Evolutionary conservation across 345 rosid genomes (phyloP).

Genomic region (Salix caprea): DNA sequence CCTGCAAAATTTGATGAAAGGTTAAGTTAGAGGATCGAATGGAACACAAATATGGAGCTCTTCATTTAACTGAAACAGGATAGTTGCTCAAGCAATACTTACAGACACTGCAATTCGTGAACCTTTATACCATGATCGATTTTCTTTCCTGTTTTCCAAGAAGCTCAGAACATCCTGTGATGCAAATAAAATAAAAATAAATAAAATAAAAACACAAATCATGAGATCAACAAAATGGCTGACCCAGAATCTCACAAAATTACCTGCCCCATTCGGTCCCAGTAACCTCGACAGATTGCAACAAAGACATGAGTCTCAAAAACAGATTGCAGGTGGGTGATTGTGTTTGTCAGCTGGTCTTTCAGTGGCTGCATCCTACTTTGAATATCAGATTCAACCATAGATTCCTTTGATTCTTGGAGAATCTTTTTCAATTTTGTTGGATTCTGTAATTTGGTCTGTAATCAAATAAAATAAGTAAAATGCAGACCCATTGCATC

Average conservation of each 20-base stretch:
- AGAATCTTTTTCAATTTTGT: conserved; percentile 94
- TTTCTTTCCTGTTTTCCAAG: conserved; percentile 93
- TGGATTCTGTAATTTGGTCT: conserved; percentile 72
- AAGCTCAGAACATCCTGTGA: conserved; percentile 75
- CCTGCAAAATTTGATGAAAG: conserved; percentile 40
- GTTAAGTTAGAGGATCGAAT: neutral
- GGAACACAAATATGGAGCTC: neutral
- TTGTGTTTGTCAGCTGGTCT: conserved; percentile 71
- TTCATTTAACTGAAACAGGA: neutral
- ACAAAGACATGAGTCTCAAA: conserved; percentile 76
- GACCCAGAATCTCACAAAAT: too few species aligned
- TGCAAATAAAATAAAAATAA: neutral
- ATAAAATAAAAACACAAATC: neutral
- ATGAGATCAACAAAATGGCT: too few species aligned
- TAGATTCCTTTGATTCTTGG: conserved; percentile 81
- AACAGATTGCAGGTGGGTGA: conserved; percentile 71
- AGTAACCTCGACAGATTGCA: conserved; percentile 77
- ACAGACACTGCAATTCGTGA: conserved; percentile 79
- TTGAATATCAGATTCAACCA: conserved; percentile 75
- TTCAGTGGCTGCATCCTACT: conserved; percentile 74
- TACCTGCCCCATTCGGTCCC: conserved; percentile 98
- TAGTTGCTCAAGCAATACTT: conserved; percentile 32
- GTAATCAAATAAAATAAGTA: conserved; percentile 7
- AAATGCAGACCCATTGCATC: neutral
- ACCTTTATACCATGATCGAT: conserved; percentile 94